These are phyloP conservation scores for Globisporangium takayamanum DNA, from an alignment of 352 stramenopile species.

Conservation along the genomic window DNA sequence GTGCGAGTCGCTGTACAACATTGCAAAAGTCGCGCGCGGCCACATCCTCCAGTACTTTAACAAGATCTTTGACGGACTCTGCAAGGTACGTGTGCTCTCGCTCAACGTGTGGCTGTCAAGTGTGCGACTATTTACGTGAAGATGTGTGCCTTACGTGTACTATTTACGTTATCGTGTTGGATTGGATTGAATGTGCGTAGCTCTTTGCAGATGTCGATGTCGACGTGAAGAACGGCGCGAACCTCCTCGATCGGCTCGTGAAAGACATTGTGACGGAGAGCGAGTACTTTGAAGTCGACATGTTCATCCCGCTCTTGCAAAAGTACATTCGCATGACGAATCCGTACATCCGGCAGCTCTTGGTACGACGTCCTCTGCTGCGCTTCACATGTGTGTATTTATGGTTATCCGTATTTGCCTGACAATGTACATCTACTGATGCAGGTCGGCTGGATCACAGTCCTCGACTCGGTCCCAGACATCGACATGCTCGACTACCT, in stretches of 20 bases:
- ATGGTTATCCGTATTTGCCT: neutral
- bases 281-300: conserved; percentile 97
- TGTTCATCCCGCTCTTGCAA: conserved; percentile 98
- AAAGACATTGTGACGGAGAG: conserved; percentile 99
- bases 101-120: neutral
- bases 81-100: conserved; percentile 30
- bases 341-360: conserved; percentile 98
- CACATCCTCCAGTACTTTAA: conserved; percentile 98
- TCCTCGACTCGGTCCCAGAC: conserved; percentile 97
- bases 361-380: conserved; percentile 31
- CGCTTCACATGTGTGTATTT: neutral
- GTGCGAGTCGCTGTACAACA: conserved; percentile 99
- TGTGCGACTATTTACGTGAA: neutral
- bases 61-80: conserved; percentile 97
- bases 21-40: conserved; percentile 95
- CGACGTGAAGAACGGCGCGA: conserved; percentile 97
- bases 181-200: conserved; percentile 40
- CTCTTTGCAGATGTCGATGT: conserved; percentile 99
- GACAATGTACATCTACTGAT: too few relatives aligned
- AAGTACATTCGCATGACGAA: conserved; percentile 99
- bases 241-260: conserved; percentile 88
- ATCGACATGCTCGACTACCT: conserved; percentile 99
- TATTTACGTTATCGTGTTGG: neutral
- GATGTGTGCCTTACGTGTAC: neutral
- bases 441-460: conserved; percentile 95